Base-by-base conservation (phyloP, 805 yeast genomes). In the Lipomyces mesembrius region DNA sequence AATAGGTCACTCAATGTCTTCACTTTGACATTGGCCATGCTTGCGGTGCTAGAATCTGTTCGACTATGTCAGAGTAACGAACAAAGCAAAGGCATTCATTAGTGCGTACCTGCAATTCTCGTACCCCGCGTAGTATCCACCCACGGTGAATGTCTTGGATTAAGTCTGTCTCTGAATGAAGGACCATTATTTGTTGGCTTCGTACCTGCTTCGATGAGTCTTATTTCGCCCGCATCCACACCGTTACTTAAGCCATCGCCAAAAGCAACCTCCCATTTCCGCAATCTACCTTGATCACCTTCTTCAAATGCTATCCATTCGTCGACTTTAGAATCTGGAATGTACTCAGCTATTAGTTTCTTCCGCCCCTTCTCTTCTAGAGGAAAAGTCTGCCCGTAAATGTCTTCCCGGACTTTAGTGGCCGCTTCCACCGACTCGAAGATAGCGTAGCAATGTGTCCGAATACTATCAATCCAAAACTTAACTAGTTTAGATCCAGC, bases 381-480 rank as follows among this genome's bases (percentile, higher is more conserved):
- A n/a, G 71, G 71, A 37, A 67, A 68, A 7, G 65, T 54, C 29
- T 37, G 22, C 12, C 67, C 67, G 14, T 60, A 56, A 11, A 68
- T 25, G 11, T 43, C 63, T 27, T 67, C 67, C 14, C 66, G 60
- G 8, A 63, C 60, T 20, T 54, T 32, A n/a, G 65, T 39, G 27
- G 71, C 71, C 2, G 59, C 61, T 7, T 22, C 59, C 12, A 54
- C 32, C 3, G 65, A 20, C 11, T 27, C 46, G 25, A 67, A 60
- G 17, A 59, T 22, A 17, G 55, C 70, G 32, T 35, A 68, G 43
- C 71, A 67, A 39, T 68, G 71, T 5, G 71, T 68, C 17, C 71
- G 64, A 35, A 68, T 66, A 3, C 58, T 20, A 56, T 68, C 71
- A 12, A 67, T 67, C 70, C 71, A 68, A 53, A 66, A 68, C 17